phyloP scores from a whole-genome alignment of 208 protist genomes.

The Vickermania ingenoplastis region DNA sequence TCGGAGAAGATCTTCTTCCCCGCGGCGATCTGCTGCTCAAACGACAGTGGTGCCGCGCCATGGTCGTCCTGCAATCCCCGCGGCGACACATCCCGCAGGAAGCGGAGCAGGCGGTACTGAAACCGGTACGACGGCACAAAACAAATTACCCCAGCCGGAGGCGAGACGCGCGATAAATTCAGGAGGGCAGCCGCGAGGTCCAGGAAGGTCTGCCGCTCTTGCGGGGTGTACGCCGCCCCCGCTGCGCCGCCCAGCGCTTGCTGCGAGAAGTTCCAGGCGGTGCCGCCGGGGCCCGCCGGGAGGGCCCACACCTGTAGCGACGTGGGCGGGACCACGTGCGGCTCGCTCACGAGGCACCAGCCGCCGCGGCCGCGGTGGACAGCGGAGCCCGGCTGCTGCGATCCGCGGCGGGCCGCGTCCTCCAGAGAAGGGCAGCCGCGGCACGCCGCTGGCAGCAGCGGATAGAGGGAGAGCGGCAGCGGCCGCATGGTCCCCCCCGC shows the following conservation, averaged over 20 bases:
- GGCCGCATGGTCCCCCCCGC: slow-evolving; percentile 93
- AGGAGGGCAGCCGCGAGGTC: slow-evolving; percentile 72
- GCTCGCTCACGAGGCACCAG: slow-evolving; percentile 36
- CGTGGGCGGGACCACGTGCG: slow-evolving; percentile 77
- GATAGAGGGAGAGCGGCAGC: slow-evolving; percentile 59
- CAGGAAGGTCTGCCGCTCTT: slow-evolving; percentile 11
- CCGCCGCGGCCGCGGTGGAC: neutral
- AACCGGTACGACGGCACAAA: slow-evolving; percentile 74
- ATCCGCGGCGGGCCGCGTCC: neutral
- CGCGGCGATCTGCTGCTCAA: slow-evolving; percentile 55
- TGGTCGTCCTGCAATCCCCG: slow-evolving; percentile 25
- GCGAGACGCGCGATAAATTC: slow-evolving; percentile 82
- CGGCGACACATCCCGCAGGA: slow-evolving; percentile 82
- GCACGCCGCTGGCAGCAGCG: slow-evolving; percentile 29
- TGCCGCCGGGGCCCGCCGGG: slow-evolving; percentile 40
- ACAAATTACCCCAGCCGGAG: slow-evolving; percentile 87
- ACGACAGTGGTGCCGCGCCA: slow-evolving; percentile 14
- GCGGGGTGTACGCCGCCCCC: neutral
- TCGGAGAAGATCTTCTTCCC: slow-evolving; percentile 86
- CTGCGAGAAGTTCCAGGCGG: slow-evolving; percentile 47
- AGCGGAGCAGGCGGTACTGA: neutral
- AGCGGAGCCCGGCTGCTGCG: neutral
- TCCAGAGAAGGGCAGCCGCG: neutral
- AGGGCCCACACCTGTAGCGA: slow-evolving; percentile 68
- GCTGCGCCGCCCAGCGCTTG: slow-evolving; percentile 4